phyloP scores from a whole-genome alignment of 2,329 filamentous ascomycete genomes.

The Ophiostoma tasmaniense region DNA sequence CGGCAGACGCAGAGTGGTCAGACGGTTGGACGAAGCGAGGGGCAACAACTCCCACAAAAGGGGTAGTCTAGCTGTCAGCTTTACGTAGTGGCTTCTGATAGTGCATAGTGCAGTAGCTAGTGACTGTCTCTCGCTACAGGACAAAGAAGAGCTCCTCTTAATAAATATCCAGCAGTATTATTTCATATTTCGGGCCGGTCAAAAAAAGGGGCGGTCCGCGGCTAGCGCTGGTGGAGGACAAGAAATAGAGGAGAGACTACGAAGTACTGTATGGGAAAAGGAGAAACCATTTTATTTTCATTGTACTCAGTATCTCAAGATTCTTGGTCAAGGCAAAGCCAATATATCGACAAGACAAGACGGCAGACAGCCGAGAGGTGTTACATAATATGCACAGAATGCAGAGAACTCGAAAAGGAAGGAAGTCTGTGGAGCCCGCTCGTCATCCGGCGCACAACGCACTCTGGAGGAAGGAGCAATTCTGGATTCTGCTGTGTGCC shows the following conservation, averaged over 20 bases:
- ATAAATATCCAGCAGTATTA: neutral
- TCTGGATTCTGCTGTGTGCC: neutral
- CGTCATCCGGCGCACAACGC: neutral
- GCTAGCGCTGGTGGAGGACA: neutral
- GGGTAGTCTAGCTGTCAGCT: neutral
- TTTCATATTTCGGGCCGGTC: conserved; percentile 4
- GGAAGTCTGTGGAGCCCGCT: neutral
- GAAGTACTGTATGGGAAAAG: neutral
- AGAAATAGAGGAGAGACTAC: no score
- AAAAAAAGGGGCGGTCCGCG: conserved; percentile 4
- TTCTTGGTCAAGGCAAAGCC: neutral
- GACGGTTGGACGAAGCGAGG: neutral
- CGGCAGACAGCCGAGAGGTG: neutral
- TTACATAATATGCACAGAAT: neutral
- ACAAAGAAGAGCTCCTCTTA: neutral
- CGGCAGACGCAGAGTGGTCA: neutral
- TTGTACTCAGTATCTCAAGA: neutral
- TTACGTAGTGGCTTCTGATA: no score
- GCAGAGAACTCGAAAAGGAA: conserved; percentile 3
- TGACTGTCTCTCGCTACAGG: no score
- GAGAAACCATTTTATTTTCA: neutral
- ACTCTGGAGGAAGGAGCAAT: neutral
- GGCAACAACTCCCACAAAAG: neutral
- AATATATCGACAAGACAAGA: neutral
- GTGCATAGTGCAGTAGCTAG: no score